These are phyloP conservation scores for Blastobotrys terrestris DNA, from an alignment of 805 yeast species.

Conservation along the genomic window DNA sequence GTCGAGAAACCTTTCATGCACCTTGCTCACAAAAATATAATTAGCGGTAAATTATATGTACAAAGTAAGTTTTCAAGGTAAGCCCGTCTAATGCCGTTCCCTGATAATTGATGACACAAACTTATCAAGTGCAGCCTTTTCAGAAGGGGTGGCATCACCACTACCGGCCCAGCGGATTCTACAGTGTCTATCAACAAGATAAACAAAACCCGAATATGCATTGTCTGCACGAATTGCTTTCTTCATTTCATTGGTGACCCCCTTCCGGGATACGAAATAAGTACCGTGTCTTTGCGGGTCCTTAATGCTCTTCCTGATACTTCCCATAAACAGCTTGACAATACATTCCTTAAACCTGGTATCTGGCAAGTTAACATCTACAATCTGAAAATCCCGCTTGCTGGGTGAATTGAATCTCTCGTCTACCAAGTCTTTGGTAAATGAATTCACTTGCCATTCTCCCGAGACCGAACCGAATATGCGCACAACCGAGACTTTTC, in stretches of 20 bases:
- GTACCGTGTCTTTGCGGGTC: slow-evolving; percentile 42
- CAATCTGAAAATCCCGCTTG: slow-evolving; percentile 49
- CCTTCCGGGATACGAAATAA: slow-evolving; percentile 59
- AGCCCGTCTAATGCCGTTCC: slow-evolving; percentile 30
- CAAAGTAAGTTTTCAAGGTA: neutral
- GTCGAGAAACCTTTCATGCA: too few species aligned
- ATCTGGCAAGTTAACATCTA: slow-evolving; percentile 74
- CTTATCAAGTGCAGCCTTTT: slow-evolving; percentile 57
- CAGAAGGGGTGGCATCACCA: slow-evolving; percentile 71
- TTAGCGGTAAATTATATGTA: too few species aligned
- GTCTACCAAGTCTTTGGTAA: slow-evolving; percentile 32
- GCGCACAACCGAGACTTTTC: slow-evolving; percentile 58
- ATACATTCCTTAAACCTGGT: slow-evolving; percentile 61
- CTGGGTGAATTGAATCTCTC: slow-evolving; percentile 37
- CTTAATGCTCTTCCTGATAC: slow-evolving; percentile 41
- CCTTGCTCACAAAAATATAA: too few species aligned
- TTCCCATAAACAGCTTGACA: slow-evolving; percentile 46
- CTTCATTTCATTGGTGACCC: slow-evolving; percentile 51
- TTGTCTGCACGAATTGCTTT: slow-evolving; percentile 62
- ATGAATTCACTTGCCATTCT: slow-evolving; percentile 55
- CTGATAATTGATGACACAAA: slow-evolving; percentile 53
- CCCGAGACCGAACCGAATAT: slow-evolving; percentile 66
- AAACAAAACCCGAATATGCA: slow-evolving; percentile 74
- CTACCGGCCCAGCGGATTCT: slow-evolving; percentile 88
- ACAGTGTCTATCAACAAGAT: slow-evolving; percentile 66